These are phyloP conservation scores for Arthrobotrys megalospora DNA, from an alignment of 2,329 filamentous ascomycete species.

Conservation along the genomic window DNA sequence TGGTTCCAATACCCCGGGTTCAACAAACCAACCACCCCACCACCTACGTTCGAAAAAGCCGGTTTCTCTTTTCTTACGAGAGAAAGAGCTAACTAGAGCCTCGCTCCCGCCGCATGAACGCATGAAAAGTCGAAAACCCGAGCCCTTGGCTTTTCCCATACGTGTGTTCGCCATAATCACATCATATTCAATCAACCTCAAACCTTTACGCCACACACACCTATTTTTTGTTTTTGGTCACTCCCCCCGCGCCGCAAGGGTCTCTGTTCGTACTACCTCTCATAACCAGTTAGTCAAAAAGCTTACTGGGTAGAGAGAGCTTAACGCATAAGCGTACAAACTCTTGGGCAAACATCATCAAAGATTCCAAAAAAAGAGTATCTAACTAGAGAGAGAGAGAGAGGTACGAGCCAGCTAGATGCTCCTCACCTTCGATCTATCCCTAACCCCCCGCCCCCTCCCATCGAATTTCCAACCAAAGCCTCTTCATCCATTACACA, in stretches of 20 bases:
- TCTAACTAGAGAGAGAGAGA: neutral
- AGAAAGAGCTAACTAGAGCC: neutral
- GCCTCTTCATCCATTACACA: conserved; percentile 44
- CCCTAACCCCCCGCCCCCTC: conserved; percentile 36
- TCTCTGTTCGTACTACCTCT: neutral
- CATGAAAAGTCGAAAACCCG: conserved; percentile 6
- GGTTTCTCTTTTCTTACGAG: conserved; percentile 23
- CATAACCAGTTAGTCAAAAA: neutral
- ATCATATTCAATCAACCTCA: conserved; percentile 18
- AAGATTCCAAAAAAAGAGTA: neutral
- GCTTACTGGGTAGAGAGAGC: neutral
- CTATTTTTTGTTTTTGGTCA: too few relatives aligned
- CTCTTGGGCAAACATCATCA: conserved; percentile 10
- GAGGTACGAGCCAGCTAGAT: conserved; percentile 7
- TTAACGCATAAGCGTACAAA: neutral
- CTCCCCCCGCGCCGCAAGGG: conserved; percentile 1
- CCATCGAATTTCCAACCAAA: conserved; percentile 35
- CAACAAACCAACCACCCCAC: neutral
- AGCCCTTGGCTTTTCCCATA: conserved; percentile 6
- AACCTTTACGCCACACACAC: conserved; percentile 24
- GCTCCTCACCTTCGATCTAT: conserved; percentile 52
- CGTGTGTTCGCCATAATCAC: conserved; percentile 24
- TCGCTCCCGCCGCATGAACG: conserved; percentile 8
- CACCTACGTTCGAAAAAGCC: neutral
- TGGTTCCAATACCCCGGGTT: neutral